Evolutionary conservation across 495 filamentous ascomycete species (phyloP).

Genomic region (Apodospora peruviana): DNA sequence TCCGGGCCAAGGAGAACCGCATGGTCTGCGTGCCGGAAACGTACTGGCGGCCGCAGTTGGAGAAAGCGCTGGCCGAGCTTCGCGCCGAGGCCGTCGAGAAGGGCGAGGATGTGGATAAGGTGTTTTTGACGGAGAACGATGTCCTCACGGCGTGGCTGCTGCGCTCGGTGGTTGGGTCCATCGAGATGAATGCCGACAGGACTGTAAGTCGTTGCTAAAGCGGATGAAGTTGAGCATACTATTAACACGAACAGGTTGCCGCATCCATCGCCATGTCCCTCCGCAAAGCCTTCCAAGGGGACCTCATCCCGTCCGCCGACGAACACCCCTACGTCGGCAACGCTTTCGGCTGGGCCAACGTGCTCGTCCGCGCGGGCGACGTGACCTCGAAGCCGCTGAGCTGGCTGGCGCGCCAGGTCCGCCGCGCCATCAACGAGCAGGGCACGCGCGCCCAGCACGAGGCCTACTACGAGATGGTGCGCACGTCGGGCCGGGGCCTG

Average conservation of each 20-base stretch:
- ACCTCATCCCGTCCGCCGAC: constrained; percentile 19
- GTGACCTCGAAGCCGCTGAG: constrained; percentile 35
- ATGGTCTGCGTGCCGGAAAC: constrained; percentile 28
- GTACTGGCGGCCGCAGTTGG: constrained; percentile 15
- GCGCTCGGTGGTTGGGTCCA: constrained; percentile 16
- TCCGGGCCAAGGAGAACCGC: constrained; percentile 28
- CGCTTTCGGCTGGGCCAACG: constrained; percentile 22
- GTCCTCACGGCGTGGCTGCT: constrained; percentile 34
- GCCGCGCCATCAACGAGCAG: constrained; percentile 37
- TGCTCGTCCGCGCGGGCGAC: constrained; percentile 28
- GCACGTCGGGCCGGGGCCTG: constrained; percentile 9
- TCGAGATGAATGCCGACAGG: constrained; percentile 11
- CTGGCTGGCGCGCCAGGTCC: constrained; percentile 30
- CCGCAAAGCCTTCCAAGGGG: constrained; percentile 17
- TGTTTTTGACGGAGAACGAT: constrained; percentile 40
- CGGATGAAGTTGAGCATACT: background rate
- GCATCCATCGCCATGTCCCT: constrained; percentile 23
- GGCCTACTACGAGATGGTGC: constrained; percentile 27
- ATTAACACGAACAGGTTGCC: constrained; percentile 3
- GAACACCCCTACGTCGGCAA: constrained; percentile 30
- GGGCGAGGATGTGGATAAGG: constrained; percentile 18
- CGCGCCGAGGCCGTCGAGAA: constrained; percentile 19
- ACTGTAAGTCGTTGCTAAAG: constrained; percentile 4
- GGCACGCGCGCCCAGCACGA: constrained; percentile 40
- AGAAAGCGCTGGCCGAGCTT: constrained; percentile 21